A percentile compares a stretch with the other conserved stretches of the same genome.
These are phyloP conservation scores for Rhodamnia argentea DNA, from an alignment of 345 rosid genomes.

Conservation along the genomic window DNA sequence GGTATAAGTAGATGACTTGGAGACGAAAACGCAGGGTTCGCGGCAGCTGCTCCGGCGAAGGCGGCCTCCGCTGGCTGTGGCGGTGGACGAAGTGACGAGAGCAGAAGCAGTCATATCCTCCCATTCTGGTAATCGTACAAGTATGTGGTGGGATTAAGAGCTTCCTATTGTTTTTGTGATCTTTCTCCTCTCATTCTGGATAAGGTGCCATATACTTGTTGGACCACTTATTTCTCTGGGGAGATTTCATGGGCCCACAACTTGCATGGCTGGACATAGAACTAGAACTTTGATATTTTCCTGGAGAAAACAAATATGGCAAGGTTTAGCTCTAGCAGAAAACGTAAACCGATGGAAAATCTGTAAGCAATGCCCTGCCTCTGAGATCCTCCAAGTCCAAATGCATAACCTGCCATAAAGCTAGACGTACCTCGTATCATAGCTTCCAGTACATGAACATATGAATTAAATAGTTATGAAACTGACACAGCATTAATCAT, in stretches of 20 bases:
- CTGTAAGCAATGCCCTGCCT: background rate
- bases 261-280: background rate
- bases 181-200: slow-evolving; percentile 7
- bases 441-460: background rate
- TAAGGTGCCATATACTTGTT: slow-evolving; percentile 6
- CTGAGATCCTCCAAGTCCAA: background rate
- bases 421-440: background rate
- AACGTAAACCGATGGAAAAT: background rate
- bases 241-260: background rate
- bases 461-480: background rate
- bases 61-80: background rate
- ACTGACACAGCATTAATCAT: background rate
- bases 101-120: slow-evolving; percentile 26
- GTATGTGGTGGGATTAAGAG: background rate
- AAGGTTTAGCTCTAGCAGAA: background rate
- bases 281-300: background rate
- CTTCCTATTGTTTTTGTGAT: background rate
- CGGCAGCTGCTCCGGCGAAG: slow-evolving; percentile 1
- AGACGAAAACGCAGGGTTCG: background rate
- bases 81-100: slow-evolving; percentile 11
- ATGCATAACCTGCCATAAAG: background rate
- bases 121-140: slow-evolving; percentile 16
- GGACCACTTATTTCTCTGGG: background rate
- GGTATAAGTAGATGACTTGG: background rate
- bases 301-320: background rate